phyloP scores from a whole-genome alignment of 164 flowering plant genomes.

The Vitis cinerea region DNA sequence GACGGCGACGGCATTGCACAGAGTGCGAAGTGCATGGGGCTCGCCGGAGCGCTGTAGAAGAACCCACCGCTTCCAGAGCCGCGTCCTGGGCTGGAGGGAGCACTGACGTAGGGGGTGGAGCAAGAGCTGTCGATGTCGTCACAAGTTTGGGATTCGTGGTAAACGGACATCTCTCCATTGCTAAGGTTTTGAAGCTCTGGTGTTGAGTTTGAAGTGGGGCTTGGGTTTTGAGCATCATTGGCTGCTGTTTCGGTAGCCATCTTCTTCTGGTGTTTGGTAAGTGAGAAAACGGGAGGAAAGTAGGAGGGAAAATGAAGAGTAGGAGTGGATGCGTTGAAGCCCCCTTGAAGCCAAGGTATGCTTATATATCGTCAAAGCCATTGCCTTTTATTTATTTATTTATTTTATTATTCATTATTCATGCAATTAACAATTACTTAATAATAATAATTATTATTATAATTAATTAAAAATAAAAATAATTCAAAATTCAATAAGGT shows the following conservation, averaged over 20 bases:
- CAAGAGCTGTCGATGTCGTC: slow-evolving; percentile 48
- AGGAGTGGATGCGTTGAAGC: neutral
- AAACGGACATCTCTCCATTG: neutral
- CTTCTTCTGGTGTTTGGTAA: neutral
- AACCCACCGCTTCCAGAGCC: slow-evolving; percentile 21
- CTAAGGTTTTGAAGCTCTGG: slow-evolving; percentile 7
- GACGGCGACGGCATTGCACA: slow-evolving; percentile 2
- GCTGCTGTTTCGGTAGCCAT: slow-evolving; percentile 24
- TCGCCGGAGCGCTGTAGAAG: slow-evolving; percentile 60
- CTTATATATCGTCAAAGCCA: slow-evolving; percentile 2
- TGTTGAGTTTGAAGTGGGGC: neutral
- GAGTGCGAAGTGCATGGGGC: slow-evolving; percentile 52
- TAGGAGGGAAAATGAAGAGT: neutral
- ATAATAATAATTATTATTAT: too few relatives aligned
- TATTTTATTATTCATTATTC: neutral
- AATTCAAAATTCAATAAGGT: too few relatives aligned
- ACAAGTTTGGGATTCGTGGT: neutral
- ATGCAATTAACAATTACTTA: neutral
- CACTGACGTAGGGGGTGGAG: slow-evolving; percentile 65
- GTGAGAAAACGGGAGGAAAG: neutral
- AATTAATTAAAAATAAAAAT: too few relatives aligned
- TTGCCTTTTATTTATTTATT: neutral
- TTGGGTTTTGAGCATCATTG: slow-evolving; percentile 14
- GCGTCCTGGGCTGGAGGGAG: slow-evolving; percentile 53
- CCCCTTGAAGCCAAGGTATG: too few relatives aligned